phyloP scores from a whole-genome alignment of 768 basidiomycete species.

The Podaxis sp. region DNA sequence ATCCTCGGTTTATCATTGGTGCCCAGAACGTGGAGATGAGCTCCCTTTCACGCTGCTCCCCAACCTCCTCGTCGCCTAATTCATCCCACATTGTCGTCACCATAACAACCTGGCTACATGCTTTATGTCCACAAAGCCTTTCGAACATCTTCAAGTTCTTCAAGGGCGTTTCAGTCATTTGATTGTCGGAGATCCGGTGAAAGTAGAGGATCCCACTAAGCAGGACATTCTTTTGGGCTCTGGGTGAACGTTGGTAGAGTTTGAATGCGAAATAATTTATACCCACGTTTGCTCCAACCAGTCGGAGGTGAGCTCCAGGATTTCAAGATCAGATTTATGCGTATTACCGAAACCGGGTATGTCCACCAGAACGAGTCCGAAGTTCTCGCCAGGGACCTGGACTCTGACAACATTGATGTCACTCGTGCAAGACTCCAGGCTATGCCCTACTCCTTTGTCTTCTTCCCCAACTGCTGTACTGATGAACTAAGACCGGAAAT shows the following conservation, averaged over 20 bases:
- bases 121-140: constrained; percentile 31
- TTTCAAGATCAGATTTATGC: constrained; percentile 20
- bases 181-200: constrained; percentile 22
- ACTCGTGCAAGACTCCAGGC: constrained; percentile 33
- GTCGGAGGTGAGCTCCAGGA: constrained; percentile 22
- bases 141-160: constrained; percentile 32
- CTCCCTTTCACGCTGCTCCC: constrained; percentile 14
- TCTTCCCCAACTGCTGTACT: constrained; percentile 32
- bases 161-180: constrained; percentile 27
- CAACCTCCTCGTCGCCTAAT: constrained; percentile 3
- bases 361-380: constrained; percentile 25
- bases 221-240: constrained; percentile 14
- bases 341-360: constrained; percentile 29
- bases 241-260: neutral
- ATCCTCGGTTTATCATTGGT: constrained; percentile 16
- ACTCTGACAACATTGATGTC: constrained; percentile 19
- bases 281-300: constrained; percentile 20
- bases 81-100: constrained; percentile 28
- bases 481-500: constrained; percentile 27
- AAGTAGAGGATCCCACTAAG: constrained; percentile 28
- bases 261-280: neutral
- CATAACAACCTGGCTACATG: constrained; percentile 27
- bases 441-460: constrained; percentile 26
- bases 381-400: constrained; percentile 1
- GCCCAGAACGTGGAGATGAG: constrained; percentile 17